Percentiles rank a stretch among this genome's conserved stretches.
Evolutionary conservation across 192 early-diverging fungal genomes (phyloP).

Genomic region (Mortierella antarctica): DNA sequence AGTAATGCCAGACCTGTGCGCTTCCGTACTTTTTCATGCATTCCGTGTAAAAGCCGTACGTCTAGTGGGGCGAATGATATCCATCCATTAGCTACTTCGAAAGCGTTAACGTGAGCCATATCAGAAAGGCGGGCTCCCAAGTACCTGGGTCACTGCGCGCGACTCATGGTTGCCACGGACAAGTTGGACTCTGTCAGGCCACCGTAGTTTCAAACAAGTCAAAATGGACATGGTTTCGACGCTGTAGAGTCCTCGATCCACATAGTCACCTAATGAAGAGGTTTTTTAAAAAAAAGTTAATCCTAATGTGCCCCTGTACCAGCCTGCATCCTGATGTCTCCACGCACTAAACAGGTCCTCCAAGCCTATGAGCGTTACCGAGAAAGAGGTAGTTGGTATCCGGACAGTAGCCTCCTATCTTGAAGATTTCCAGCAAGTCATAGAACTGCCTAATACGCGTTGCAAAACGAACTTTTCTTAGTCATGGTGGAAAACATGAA

Average conservation of each 20-base stretch:
- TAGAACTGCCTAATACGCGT: conserved; percentile 76
- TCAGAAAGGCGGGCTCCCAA: not conserved
- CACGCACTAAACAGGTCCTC: not conserved
- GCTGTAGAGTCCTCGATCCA: conserved; percentile 86
- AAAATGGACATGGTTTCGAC: conserved; percentile 94
- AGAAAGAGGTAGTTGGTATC: conserved; percentile 90
- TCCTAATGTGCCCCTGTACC: not conserved
- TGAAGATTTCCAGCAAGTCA: conserved; percentile 89
- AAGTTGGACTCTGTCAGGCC: conserved; percentile 88
- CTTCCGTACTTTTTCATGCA: conserved; percentile 91
- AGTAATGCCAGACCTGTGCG: conserved; percentile 88
- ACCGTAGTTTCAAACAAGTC: conserved; percentile 88
- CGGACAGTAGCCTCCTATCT: conserved; percentile 83
- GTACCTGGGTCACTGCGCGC: conserved; percentile 88
- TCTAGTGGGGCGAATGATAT: conserved; percentile 49
- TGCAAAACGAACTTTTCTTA: not conserved
- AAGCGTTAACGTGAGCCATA: not conserved
- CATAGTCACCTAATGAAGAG: conserved; percentile 77
- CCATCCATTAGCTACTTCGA: not conserved
- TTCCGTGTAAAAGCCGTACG: conserved; percentile 95
- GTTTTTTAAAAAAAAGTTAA: not conserved
- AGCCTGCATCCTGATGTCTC: not conserved
- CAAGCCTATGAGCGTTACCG: conserved; percentile 51
- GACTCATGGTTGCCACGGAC: conserved; percentile 97
- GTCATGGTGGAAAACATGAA: not conserved